Evolutionary conservation across 305 asterid species (phyloP).

Genomic region (Fraxinus greggii): DNA sequence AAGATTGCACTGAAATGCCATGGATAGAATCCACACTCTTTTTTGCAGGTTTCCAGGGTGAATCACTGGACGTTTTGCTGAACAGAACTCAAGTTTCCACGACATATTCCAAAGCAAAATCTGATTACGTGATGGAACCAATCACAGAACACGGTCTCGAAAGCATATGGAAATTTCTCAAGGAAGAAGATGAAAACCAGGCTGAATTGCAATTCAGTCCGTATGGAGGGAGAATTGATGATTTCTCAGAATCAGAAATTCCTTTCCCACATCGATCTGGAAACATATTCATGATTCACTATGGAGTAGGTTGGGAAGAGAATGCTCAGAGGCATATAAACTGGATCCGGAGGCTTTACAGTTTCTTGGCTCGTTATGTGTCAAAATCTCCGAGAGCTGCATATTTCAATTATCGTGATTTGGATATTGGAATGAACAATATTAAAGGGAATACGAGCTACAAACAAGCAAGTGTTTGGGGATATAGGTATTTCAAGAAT

Average conservation of each 20-base stretch:
- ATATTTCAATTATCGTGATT: constrained; percentile 38
- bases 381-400: constrained; percentile 33
- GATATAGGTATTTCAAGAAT: constrained; percentile 21
- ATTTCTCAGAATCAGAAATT: constrained; percentile 26
- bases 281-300: constrained; percentile 23
- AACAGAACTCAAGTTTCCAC: not conserved
- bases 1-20: constrained; percentile 38
- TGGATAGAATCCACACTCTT: constrained; percentile 38
- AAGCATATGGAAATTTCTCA: constrained; percentile 31
- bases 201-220: constrained; percentile 31
- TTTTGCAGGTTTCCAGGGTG: constrained; percentile 5
- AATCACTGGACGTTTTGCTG: constrained; percentile 30
- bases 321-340: not conserved
- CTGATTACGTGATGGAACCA: constrained; percentile 31
- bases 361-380: constrained; percentile 26
- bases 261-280: constrained; percentile 41
- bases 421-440: constrained; percentile 34
- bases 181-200: not conserved
- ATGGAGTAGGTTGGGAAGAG: constrained; percentile 15
- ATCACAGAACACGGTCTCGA: constrained; percentile 21
- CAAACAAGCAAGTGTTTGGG: constrained; percentile 33
- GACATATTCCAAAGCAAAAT: constrained; percentile 24
- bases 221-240: constrained; percentile 28
- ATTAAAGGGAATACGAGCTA: constrained; percentile 24
- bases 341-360: constrained; percentile 27